Conservation (phyloP, 352 stramenopile genomes). For the Pythium phragmiticola region DNA sequence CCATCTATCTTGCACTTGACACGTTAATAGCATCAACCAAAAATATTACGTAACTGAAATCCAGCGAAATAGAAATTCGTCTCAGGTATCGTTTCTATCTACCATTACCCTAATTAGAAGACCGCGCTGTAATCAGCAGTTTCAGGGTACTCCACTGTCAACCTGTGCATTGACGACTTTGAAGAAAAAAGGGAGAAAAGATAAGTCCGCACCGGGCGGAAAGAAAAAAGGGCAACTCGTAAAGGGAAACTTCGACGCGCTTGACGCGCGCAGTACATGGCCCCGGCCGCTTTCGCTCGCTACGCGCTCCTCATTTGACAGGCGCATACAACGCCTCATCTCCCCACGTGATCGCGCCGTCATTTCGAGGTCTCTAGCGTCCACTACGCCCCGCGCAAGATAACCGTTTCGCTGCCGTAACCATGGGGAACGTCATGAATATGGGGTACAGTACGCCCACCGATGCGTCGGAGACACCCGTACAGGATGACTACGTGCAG, state of each 20-base stretch:
- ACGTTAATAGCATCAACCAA: neutral
- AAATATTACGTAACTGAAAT: no score
- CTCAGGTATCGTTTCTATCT: constrained; percentile 11
- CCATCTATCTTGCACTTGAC: constrained; percentile 4
- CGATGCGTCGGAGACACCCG: constrained; percentile 8
- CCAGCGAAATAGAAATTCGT: neutral
- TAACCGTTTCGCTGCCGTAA: neutral
- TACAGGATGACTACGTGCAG: constrained; percentile 47
- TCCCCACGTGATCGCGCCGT: neutral
- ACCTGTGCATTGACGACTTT: constrained; percentile 22
- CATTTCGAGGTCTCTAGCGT: neutral
- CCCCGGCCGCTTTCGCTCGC: neutral
- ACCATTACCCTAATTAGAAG: neutral
- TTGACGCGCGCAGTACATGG: constrained; percentile 8
- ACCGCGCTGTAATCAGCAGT: constrained; percentile 12
- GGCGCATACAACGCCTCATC: neutral
- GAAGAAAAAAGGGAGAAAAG: constrained; percentile 25
- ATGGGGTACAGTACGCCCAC: constrained; percentile 36
- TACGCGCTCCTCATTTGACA: neutral
- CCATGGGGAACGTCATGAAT: constrained; percentile 74
- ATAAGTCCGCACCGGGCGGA: neutral
- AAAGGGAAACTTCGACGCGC: constrained; percentile 3
- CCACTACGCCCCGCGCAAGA: neutral
- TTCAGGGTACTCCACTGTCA: neutral
- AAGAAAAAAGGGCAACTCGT: constrained; percentile 2